Conservation (phyloP, 1,284 basidiomycete species). For the Pterula multifida region DNA sequence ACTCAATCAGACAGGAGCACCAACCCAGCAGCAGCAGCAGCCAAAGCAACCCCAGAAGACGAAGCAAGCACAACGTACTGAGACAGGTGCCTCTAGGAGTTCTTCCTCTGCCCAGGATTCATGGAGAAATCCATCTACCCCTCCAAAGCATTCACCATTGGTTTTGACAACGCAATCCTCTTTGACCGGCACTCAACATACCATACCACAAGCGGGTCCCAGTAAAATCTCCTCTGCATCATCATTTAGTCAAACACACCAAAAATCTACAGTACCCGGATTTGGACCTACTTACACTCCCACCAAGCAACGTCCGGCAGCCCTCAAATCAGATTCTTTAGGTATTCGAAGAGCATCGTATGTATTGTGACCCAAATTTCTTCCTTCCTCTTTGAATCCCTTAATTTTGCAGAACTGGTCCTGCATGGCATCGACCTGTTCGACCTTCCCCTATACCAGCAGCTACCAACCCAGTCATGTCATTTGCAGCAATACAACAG, state of each 20-base stretch:
- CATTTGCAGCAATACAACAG: conserved; percentile 76
- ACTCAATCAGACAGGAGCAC: conserved; percentile 31
- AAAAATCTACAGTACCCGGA: conserved; percentile 9
- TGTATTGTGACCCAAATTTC: conserved; percentile 16
- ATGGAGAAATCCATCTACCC: conserved; percentile 6
- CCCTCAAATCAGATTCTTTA: conserved; percentile 15
- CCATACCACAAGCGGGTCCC: conserved; percentile 8
- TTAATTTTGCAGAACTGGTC: background rate
- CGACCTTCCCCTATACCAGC: conserved; percentile 16
- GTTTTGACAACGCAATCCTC: conserved; percentile 7
- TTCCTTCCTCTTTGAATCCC: background rate
- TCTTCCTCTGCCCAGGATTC: background rate
- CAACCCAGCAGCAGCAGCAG: conserved; percentile 5
- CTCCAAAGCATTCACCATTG: conserved; percentile 8
- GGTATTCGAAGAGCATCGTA: conserved; percentile 35
- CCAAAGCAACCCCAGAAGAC: background rate
- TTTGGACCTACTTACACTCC: background rate
- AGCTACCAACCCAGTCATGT: conserved; percentile 28
- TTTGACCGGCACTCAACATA: conserved; percentile 33
- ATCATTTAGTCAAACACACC: conserved; percentile 7
- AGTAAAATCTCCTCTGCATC: background rate
- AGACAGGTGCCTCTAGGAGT: background rate
- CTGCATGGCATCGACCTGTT: conserved; percentile 25
- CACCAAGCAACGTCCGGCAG: background rate
- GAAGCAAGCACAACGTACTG: background rate